Conservation (phyloP, 176 grass and related monocot genomes). For the Tillandsia leiboldiana region DNA sequence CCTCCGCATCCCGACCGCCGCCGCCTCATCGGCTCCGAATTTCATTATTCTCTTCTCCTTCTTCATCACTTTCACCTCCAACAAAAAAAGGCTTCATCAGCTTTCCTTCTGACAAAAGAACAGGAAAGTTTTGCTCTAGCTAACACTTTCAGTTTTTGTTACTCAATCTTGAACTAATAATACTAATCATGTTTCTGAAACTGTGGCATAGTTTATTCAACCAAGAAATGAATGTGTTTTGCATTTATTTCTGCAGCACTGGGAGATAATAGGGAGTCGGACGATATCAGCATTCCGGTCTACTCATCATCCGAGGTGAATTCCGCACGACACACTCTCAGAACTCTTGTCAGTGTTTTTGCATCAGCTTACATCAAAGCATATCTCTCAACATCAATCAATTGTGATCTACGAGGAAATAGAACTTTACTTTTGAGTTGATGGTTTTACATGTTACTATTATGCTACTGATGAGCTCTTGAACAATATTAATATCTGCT, state of each 20-base stretch:
- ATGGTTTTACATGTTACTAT: too few relatives aligned
- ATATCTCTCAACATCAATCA: neutral
- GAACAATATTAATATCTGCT: too few relatives aligned
- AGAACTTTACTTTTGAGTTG: too few relatives aligned
- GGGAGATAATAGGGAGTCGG: neutral
- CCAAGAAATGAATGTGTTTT: neutral
- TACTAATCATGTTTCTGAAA: neutral
- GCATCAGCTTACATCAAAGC: neutral
- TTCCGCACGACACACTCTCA: neutral
- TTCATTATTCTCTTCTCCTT: neutral
- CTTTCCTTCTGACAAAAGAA: neutral
- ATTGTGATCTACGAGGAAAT: neutral
- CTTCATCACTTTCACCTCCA: neutral
- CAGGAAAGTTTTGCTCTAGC: neutral
- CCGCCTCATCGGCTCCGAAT: neutral
- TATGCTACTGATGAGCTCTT: too few relatives aligned
- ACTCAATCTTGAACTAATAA: neutral
- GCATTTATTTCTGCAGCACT: neutral
- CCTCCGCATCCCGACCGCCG: neutral
- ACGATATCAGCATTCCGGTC: neutral
- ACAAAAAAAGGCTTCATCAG: neutral
- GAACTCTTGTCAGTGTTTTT: neutral
- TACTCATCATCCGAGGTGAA: conserved; percentile 8
- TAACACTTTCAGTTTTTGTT: neutral
- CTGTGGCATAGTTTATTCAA: neutral